Conservation (phyloP, 225 moss, liverwort and hornwort species). For the Pleurozium schreberi region DNA sequence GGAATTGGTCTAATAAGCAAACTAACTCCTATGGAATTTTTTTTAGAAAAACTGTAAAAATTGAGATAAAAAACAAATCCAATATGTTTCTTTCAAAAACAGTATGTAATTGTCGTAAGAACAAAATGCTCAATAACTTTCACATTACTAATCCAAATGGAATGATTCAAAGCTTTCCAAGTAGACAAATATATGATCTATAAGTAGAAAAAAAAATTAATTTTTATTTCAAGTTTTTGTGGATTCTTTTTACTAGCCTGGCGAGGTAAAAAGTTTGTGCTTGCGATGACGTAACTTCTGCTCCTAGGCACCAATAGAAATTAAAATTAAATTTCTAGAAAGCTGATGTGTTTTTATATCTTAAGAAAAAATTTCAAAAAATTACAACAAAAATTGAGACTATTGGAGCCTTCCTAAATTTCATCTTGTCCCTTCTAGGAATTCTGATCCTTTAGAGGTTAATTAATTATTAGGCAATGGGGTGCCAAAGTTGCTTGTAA, state of each 20-base stretch:
- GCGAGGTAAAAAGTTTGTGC: not conserved
- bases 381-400: not conserved
- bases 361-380: too few relatives aligned
- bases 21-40: fast-evolving
- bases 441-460: not conserved
- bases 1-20: not conserved
- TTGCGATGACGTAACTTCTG: not conserved
- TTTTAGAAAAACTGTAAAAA: too few relatives aligned
- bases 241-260: fast-evolving
- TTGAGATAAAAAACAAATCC: not conserved
- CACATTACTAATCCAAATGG: not conserved
- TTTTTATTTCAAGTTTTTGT: not conserved
- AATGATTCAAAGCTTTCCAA: not conserved
- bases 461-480: not conserved
- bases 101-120: not conserved
- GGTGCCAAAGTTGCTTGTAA: not conserved
- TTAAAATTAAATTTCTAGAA: not conserved
- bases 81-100: not conserved
- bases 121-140: not conserved
- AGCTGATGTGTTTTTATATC: not conserved
- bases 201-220: not conserved
- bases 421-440: fast-evolving
- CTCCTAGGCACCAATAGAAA: fast-evolving
- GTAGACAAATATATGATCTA: not conserved
- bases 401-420: not conserved